Evolutionary conservation across 495 filamentous ascomycete genomes (phyloP).

Genomic region (Geopyxis carbonaria): DNA sequence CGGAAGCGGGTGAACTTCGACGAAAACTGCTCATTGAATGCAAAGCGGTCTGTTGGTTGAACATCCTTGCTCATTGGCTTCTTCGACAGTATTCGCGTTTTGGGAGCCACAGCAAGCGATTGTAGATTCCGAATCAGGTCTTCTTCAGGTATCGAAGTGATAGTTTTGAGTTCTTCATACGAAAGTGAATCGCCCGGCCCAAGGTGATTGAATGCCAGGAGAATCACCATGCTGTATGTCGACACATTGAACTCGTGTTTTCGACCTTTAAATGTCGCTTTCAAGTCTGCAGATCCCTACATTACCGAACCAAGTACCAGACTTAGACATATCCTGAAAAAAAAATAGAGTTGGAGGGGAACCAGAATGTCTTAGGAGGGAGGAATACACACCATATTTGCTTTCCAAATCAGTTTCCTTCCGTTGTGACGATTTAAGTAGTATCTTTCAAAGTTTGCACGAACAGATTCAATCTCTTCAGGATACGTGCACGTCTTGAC

Average conservation of each 20-base stretch:
- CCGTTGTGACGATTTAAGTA: slow-evolving; percentile 80
- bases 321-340: slow-evolving; percentile 11
- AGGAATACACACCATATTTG: slow-evolving; percentile 37
- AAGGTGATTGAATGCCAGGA: slow-evolving; percentile 77
- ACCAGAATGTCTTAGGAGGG: neutral
- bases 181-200: slow-evolving; percentile 45
- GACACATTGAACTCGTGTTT: slow-evolving; percentile 82
- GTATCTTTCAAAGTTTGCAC: slow-evolving; percentile 75
- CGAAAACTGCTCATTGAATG: slow-evolving; percentile 67
- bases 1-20: slow-evolving; percentile 76
- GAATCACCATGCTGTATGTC: slow-evolving; percentile 80
- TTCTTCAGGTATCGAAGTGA: slow-evolving; percentile 59
- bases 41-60: slow-evolving; percentile 63
- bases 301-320: slow-evolving; percentile 28
- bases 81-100: slow-evolving; percentile 66
- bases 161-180: slow-evolving; percentile 62
- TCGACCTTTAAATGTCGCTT: slow-evolving; percentile 40
- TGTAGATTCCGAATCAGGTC: slow-evolving; percentile 74
- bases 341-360: neutral
- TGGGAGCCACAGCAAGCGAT: slow-evolving; percentile 69
- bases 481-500: slow-evolving; percentile 49
- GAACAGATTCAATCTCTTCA: slow-evolving; percentile 52
- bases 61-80: slow-evolving; percentile 69
- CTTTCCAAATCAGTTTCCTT: slow-evolving; percentile 69
- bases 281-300: slow-evolving; percentile 79